Percentiles rank a stretch among this genome's conserved stretches.
phyloP scores from a whole-genome alignment of 371 early-diverging fungal genomes.

The Entomophthora muscae region DNA sequence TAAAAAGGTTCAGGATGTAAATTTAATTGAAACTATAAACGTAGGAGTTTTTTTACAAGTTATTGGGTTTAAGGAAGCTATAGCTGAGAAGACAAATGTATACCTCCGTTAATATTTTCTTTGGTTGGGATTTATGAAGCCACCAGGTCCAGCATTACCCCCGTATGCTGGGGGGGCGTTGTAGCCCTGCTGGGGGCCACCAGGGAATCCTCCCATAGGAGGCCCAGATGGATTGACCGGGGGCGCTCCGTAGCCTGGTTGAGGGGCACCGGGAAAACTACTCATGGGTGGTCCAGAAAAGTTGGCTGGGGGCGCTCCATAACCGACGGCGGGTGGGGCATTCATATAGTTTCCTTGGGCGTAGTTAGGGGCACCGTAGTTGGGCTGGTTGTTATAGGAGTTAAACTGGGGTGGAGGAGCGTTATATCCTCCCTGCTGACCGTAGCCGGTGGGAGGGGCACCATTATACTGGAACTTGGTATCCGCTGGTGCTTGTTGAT shows the following conservation, averaged over 20 bases:
- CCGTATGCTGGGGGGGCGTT: conserved; percentile 3
- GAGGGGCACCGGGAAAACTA: neutral
- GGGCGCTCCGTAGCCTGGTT: neutral
- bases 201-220: neutral
- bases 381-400: neutral
- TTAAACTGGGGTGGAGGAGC: neutral
- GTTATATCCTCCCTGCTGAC: neutral
- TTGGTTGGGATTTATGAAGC: conserved; percentile 5
- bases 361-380: neutral
- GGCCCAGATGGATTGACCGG: too few relatives aligned
- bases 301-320: neutral
- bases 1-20: neutral
- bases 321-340: neutral
- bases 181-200: neutral
- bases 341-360: neutral
- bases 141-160: conserved; percentile 2
- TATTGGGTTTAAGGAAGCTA: neutral
- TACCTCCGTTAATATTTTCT: neutral
- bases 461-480: conserved; percentile 10
- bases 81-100: neutral
- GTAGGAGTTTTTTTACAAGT: neutral
- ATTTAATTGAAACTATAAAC: neutral
- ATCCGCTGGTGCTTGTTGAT: conserved; percentile 11
- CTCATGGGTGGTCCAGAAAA: neutral
- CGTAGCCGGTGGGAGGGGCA: neutral